Percentiles rank a stretch among this genome's conserved stretches.
Evolutionary conservation across 805 yeast genomes (phyloP).

Genomic region (Blastobotrys chiropterorum): DNA sequence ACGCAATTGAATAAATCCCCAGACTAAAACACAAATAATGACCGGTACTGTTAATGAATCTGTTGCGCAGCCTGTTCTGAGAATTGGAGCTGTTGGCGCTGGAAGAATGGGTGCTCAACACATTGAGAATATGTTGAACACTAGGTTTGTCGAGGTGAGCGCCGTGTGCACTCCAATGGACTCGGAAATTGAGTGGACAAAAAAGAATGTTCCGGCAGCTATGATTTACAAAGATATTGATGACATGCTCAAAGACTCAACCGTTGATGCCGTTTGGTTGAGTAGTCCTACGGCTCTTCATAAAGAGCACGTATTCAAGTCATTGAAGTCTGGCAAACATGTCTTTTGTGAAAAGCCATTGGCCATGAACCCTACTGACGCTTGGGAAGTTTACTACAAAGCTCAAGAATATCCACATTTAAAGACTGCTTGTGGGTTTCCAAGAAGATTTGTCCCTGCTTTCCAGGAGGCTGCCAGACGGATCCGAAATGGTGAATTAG

Average conservation of each 20-base stretch:
- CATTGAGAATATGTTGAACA: conserved; percentile 12
- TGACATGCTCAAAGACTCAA: conserved; percentile 5
- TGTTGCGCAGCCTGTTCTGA: background rate
- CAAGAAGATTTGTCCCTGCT: conserved; percentile 11
- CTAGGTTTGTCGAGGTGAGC: conserved; percentile 3
- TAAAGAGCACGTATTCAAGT: conserved; percentile 10
- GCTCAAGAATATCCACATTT: conserved; percentile 11
- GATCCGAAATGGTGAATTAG: conserved; percentile 12
- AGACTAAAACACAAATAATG: background rate
- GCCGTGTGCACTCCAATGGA: conserved; percentile 15
- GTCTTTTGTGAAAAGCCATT: conserved; percentile 19
- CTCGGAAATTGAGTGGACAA: conserved; percentile 12
- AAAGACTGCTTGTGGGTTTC: conserved; percentile 15
- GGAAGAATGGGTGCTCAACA: conserved; percentile 17
- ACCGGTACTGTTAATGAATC: conserved; percentile 1
- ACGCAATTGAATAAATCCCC: background rate
- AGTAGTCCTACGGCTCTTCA: conserved; percentile 14
- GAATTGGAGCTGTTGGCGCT: conserved; percentile 15
- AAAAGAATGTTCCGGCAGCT: conserved; percentile 2
- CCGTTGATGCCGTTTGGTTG: conserved; percentile 11
- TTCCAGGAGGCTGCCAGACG: conserved; percentile 9
- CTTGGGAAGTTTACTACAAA: conserved; percentile 17
- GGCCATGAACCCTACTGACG: conserved; percentile 6
- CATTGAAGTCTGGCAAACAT: conserved; percentile 13
- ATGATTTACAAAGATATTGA: conserved; percentile 7